Evolutionary conservation across 371 early-diverging fungal genomes (phyloP).

Genomic region (Syncephalastrum monosporum): DNA sequence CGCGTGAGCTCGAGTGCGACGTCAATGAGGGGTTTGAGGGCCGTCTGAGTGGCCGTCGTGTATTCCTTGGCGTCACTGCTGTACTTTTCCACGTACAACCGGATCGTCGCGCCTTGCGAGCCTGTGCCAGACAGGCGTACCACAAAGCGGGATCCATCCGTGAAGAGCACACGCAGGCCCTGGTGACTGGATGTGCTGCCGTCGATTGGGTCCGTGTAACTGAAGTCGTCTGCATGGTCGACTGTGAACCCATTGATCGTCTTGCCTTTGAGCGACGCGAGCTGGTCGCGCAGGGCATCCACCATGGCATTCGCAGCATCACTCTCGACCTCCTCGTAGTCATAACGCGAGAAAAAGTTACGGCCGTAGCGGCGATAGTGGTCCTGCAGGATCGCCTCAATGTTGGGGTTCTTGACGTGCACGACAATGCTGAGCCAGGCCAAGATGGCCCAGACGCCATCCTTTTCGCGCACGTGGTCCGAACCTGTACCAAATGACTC

Average conservation of each 20-base stretch:
- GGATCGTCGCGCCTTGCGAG: slow-evolving; percentile 93
- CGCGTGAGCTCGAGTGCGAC: slow-evolving; percentile 79
- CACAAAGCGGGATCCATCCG: slow-evolving; percentile 88
- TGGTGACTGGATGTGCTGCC: slow-evolving; percentile 83
- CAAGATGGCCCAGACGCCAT: slow-evolving; percentile 96
- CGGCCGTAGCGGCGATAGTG: slow-evolving; percentile 90
- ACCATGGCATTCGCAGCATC: slow-evolving; percentile 84
- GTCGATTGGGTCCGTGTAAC: slow-evolving; percentile 94
- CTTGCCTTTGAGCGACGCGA: slow-evolving; percentile 56
- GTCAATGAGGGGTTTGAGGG: slow-evolving; percentile 86
- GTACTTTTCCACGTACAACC: slow-evolving; percentile 95
- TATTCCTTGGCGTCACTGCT: slow-evolving; percentile 59
- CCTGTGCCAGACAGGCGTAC: slow-evolving; percentile 95
- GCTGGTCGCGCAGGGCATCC: slow-evolving; percentile 58
- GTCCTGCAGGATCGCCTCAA: slow-evolving; percentile 77
- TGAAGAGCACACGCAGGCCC: slow-evolving; percentile 90
- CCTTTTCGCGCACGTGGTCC: slow-evolving; percentile 98
- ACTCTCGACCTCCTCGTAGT: slow-evolving; percentile 94
- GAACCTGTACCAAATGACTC: slow-evolving; percentile 98
- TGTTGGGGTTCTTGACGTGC: slow-evolving; percentile 57
- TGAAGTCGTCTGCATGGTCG: slow-evolving; percentile 83
- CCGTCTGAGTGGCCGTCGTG: slow-evolving; percentile 73
- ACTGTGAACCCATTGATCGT: slow-evolving; percentile 66
- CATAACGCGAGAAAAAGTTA: slow-evolving; percentile 96
- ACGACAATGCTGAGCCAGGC: slow-evolving; percentile 96